Evolutionary conservation across 2,329 filamentous ascomycete species (phyloP).

Genomic region (Epichloe aotearoae): DNA sequence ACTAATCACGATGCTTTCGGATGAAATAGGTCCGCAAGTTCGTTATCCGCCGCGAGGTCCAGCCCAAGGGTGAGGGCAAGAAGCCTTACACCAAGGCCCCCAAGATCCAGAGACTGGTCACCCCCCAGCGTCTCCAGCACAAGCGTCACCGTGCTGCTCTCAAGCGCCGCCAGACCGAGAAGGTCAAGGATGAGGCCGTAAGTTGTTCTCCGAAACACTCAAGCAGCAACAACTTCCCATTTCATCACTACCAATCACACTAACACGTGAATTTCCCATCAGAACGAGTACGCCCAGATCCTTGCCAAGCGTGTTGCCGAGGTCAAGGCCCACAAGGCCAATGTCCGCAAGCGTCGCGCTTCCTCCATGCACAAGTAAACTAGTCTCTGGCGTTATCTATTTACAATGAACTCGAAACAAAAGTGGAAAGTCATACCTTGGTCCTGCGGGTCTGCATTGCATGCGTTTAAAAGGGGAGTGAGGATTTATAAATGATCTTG

Average conservation of each 20-base stretch:
- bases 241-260: slow-evolving; percentile 21
- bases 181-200: slow-evolving; percentile 98
- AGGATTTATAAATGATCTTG: slow-evolving; percentile 13
- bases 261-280: slow-evolving; percentile 9
- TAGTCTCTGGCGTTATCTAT: slow-evolving; percentile 17
- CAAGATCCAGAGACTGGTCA: slow-evolving; percentile 99
- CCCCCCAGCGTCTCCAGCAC: slow-evolving; percentile 97
- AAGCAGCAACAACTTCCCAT: neutral
- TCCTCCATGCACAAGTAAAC: slow-evolving; percentile 86
- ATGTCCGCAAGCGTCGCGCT: slow-evolving; percentile 92
- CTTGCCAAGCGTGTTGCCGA: slow-evolving; percentile 95
- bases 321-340: slow-evolving; percentile 86
- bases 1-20: slow-evolving; percentile 23
- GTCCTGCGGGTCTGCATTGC: slow-evolving; percentile 22
- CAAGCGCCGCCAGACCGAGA: slow-evolving; percentile 95
- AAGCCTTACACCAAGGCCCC: slow-evolving; percentile 99
- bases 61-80: slow-evolving; percentile 95
- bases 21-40: slow-evolving; percentile 83
- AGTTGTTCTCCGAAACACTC: slow-evolving; percentile 24
- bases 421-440: slow-evolving; percentile 21
- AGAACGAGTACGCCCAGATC: slow-evolving; percentile 96
- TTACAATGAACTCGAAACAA: slow-evolving; percentile 13
- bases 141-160: slow-evolving; percentile 97
- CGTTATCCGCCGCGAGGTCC: slow-evolving; percentile 97
- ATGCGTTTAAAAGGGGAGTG: slow-evolving; percentile 25